Conservation (phyloP, 257 asterid genomes). For the Primulina tabacum region DNA sequence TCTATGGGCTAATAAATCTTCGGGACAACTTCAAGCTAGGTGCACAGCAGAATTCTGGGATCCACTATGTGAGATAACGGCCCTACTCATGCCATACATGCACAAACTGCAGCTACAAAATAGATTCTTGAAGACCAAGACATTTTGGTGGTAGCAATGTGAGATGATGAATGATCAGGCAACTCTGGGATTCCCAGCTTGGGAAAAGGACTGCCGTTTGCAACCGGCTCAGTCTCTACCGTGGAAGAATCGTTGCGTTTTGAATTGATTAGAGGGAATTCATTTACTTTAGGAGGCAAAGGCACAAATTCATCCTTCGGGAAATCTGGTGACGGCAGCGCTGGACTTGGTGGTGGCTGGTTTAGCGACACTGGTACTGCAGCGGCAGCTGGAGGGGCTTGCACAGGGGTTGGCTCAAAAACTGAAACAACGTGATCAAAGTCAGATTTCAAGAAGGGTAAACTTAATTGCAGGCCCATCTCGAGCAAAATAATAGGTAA, state of each 20-base stretch:
- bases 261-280: constrained; percentile 4
- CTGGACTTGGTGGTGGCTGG: constrained; percentile 20
- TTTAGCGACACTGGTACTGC: constrained; percentile 11
- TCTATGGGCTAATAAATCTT: neutral
- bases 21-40: neutral
- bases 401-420: constrained; percentile 20
- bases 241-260: constrained; percentile 10
- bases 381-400: constrained; percentile 23
- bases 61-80: neutral
- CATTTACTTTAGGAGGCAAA: constrained; percentile 30
- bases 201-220: constrained; percentile 20
- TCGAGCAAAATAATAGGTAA: neutral
- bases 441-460: constrained; percentile 6
- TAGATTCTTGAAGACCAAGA: constrained; percentile 3
- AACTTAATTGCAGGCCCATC: neutral
- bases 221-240: neutral
- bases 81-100: neutral
- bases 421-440: neutral
- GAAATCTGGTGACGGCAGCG: constrained; percentile 23
- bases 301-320: constrained; percentile 26
- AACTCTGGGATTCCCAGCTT: constrained; percentile 23
- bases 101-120: constrained; percentile 14
- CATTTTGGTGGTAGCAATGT: constrained; percentile 9
- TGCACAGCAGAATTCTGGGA: neutral
- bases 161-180: constrained; percentile 10